Evolutionary conservation across 768 basidiomycete species (phyloP), one percentile per base, ranked within the genome.

Genomic region (Termitomyces sp.): DNA sequence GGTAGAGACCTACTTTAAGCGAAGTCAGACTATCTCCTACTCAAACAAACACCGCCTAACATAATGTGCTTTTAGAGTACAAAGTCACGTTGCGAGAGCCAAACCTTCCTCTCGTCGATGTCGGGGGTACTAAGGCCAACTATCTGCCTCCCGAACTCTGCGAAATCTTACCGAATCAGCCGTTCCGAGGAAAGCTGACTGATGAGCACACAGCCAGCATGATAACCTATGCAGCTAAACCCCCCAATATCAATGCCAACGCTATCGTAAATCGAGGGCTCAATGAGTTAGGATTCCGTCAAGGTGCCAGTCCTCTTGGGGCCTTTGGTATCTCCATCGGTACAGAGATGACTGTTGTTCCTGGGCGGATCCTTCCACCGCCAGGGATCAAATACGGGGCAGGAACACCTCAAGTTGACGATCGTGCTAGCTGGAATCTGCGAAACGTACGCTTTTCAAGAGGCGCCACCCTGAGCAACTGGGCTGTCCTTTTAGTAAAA

Each of bases 381-480:
- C 92, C 91, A 0, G 69, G 65, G 4, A 73, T 93, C 63, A 77
- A 75, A 46, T 94, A 94, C 62, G 85, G 82, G 51, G 59, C 52
- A 64, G 76, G 67, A 66, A 73, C 54, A 44, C 76, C 69, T 54
- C 69, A 51, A 50, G 68, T 80, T n/a, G 82, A 91, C 56, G 80
- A 77, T 33, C 80, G 82, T n/a, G 92, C 88, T 0, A 82, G 83
- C 62, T 93, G 91, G 91, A 93, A 93, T 61, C 74, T 93, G 57
- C 80, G 81, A 47, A 76, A 79, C 44, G 79, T 88, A 64, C 83
- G 80, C 62, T 93, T 93, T 65, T 72, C 82, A 3, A 71, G 67
- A 26, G 88, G 88, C 10, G 83, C 76, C 7, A 70, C 64, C 14
- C 69, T 93, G 49, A 73, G 74, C 24, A 82, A 81, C 24, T 91